These are phyloP conservation scores for Thielaviopsis musarum DNA, from an alignment of 2,329 filamentous ascomycete genomes.

Conservation along the genomic window DNA sequence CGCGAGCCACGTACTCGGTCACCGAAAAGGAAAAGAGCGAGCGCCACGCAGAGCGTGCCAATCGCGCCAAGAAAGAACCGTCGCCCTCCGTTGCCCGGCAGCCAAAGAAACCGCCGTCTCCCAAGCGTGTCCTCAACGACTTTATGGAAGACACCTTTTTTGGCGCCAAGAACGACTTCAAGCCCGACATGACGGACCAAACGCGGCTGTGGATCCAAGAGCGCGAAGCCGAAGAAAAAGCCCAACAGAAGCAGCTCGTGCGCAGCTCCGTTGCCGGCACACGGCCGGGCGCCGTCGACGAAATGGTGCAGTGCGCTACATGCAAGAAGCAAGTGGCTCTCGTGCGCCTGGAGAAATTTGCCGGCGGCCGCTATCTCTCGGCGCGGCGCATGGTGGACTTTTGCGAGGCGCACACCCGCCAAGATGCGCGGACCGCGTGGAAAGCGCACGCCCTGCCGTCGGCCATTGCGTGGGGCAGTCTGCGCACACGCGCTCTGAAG, in stretches of 20 bases:
- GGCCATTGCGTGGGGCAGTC: constrained; percentile 45
- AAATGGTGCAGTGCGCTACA: constrained; percentile 38
- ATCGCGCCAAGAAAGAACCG: background rate
- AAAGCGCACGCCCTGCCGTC: constrained; percentile 43
- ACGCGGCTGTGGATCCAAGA: background rate
- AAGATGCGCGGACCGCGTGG: constrained; percentile 33
- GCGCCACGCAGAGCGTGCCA: background rate
- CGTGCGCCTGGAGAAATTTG: constrained; percentile 35
- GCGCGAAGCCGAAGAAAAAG: background rate
- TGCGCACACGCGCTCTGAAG: constrained; percentile 40
- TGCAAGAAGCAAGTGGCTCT: constrained; percentile 44
- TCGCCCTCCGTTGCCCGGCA: background rate
- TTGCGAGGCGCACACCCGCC: constrained; percentile 44
- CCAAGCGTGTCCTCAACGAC: background rate
- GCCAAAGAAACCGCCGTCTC: background rate
- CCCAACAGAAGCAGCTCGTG: no score
- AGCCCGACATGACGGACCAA: background rate
- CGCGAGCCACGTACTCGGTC: background rate
- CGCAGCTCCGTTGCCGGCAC: no score
- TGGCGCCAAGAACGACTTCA: background rate
- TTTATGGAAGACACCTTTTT: background rate
- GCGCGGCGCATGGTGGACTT: constrained; percentile 44
- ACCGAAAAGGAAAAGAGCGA: background rate
- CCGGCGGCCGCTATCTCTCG: constrained; percentile 30
- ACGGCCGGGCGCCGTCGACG: background rate